phyloP scores from a whole-genome alignment of 2,329 filamentous ascomycete genomes.

The Colletotrichum tanaceti region DNA sequence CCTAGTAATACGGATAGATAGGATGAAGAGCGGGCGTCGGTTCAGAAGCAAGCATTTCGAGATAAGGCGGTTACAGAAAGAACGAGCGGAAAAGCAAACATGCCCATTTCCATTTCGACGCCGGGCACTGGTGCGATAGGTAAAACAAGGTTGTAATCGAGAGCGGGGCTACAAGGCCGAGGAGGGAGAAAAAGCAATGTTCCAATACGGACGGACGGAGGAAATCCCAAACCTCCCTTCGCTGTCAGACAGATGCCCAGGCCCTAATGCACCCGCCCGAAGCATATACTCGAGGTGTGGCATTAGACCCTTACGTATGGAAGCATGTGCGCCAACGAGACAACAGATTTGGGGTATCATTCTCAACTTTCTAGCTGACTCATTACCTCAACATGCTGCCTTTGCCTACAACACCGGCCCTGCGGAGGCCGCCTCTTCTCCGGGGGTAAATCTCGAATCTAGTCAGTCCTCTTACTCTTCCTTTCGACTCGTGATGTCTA shows the following conservation, averaged over 20 bases:
- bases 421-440: background rate
- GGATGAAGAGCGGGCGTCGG: too few relatives aligned
- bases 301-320: too few relatives aligned
- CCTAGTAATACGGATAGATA: too few relatives aligned
- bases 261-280: background rate
- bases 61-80: background rate
- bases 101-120: background rate
- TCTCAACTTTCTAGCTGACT: constrained; percentile 44
- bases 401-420: constrained; percentile 21
- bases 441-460: constrained; percentile 27
- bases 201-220: background rate
- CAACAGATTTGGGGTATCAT: constrained; percentile 56
- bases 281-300: background rate
- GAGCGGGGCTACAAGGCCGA: background rate
- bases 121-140: background rate
- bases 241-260: background rate
- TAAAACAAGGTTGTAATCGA: background rate
- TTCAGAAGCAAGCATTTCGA: background rate
- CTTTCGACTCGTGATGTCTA: background rate
- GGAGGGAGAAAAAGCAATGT: constrained; percentile 1
- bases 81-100: constrained; percentile 1
- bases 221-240: background rate
- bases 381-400: constrained; percentile 39
- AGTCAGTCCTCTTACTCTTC: constrained; percentile 12
- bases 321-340: constrained; percentile 17